phyloP scores from a whole-genome alignment of 2,329 filamentous ascomycete species.

The Aciculosporium take region DNA sequence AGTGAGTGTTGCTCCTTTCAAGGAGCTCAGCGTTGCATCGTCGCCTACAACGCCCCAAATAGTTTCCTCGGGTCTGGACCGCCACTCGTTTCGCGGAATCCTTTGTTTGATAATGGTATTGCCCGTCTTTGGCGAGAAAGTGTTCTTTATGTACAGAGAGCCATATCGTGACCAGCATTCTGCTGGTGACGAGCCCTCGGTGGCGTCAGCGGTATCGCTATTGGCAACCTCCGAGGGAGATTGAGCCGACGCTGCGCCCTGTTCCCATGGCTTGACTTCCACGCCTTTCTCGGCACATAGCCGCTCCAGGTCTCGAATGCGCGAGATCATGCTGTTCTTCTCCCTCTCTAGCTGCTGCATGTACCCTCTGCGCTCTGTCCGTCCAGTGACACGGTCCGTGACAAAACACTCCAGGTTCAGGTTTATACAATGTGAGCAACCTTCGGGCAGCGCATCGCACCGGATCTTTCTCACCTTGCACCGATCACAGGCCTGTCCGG shows the following conservation, averaged over 20 bases:
- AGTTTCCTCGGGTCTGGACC: conserved; percentile 39
- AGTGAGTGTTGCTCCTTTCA: conserved; percentile 62
- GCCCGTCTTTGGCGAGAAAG: conserved; percentile 5
- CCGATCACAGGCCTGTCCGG: conserved; percentile 76
- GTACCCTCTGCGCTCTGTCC: conserved; percentile 65
- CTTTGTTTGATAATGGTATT: conserved; percentile 11
- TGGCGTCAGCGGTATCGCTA: conserved; percentile 11
- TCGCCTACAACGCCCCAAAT: conserved; percentile 53
- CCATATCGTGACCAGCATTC: conserved; percentile 20
- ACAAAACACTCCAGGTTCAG: conserved; percentile 68
- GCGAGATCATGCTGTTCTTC: conserved; percentile 50
- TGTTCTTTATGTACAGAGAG: conserved; percentile 22
- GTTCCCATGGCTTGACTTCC: conserved; percentile 41
- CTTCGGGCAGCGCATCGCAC: conserved; percentile 67
- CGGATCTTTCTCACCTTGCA: conserved; percentile 86
- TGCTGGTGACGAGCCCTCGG: conserved; percentile 8
- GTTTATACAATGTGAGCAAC: conserved; percentile 68
- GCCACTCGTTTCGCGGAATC: conserved; percentile 20
- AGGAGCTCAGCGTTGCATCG: conserved; percentile 52
- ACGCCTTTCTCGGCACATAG: conserved; percentile 47
- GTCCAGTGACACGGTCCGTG: conserved; percentile 74
- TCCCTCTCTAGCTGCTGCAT: conserved; percentile 63
- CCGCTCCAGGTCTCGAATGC: conserved; percentile 54
- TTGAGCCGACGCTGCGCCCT: conserved; percentile 13
- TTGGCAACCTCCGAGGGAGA: conserved; percentile 13